Percentiles rank a stretch among this genome's conserved stretches.
Conservation (phyloP, 495 filamentous ascomycete genomes). For the Pyrenopolyporus hunteri region DNA sequence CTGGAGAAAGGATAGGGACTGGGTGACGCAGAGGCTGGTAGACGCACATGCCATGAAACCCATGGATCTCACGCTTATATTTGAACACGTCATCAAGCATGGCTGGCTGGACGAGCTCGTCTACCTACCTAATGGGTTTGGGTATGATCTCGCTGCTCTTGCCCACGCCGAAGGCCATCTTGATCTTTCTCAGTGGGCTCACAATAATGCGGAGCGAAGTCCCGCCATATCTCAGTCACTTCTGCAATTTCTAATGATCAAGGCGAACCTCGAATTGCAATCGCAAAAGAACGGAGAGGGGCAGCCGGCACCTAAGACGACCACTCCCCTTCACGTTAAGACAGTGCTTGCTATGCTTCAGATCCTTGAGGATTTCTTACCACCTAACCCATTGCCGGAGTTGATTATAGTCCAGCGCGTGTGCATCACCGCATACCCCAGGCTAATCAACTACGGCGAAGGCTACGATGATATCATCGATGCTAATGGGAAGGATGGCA, state of each 20-base stretch:
- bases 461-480: slow-evolving; percentile 89
- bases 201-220: slow-evolving; percentile 64
- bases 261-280: slow-evolving; percentile 79
- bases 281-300: slow-evolving; percentile 66
- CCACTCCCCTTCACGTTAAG: slow-evolving; percentile 72
- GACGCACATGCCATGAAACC: slow-evolving; percentile 80
- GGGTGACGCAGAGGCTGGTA: slow-evolving; percentile 78
- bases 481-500: slow-evolving; percentile 76
- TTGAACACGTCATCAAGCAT: slow-evolving; percentile 78
- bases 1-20: slow-evolving; percentile 85
- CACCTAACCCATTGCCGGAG: slow-evolving; percentile 54
- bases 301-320: slow-evolving; percentile 49
- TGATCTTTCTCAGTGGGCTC: slow-evolving; percentile 82
- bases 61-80: slow-evolving; percentile 74
- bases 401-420: slow-evolving; percentile 72
- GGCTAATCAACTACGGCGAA: slow-evolving; percentile 94
- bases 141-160: slow-evolving; percentile 84
- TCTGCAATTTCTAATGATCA: slow-evolving; percentile 76
- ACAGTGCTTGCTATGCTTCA: slow-evolving; percentile 83
- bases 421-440: slow-evolving; percentile 92
- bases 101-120: slow-evolving; percentile 83
- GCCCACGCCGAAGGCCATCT: slow-evolving; percentile 83
- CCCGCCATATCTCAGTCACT: slow-evolving; percentile 67
- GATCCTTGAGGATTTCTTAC: slow-evolving; percentile 70
- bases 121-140: slow-evolving; percentile 75